Evolutionary conservation across 129 eudicot species (phyloP).

Genomic region (Helianthus annuus): DNA sequence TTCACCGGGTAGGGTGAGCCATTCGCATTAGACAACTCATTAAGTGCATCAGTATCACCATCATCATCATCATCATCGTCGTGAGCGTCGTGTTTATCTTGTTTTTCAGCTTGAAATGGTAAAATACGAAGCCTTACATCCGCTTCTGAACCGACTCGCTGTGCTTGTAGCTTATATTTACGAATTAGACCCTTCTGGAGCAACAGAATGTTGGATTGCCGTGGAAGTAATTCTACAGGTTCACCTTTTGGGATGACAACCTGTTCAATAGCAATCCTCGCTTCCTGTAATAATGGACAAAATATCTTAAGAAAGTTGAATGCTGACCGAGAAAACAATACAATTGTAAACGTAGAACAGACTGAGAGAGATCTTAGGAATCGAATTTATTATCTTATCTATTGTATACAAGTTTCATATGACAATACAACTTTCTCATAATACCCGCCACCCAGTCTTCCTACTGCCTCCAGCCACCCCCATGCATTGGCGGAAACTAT

Average conservation of each 20-base stretch:
- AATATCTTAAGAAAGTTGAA: background rate
- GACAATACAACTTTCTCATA: too few relatives aligned
- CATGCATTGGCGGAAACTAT: background rate
- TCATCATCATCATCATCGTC: conserved; percentile 29
- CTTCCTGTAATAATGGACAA: conserved; percentile 49
- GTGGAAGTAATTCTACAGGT: conserved; percentile 82
- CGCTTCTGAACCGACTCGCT: conserved; percentile 51
- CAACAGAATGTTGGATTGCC: conserved; percentile 61
- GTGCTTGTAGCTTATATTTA: conserved; percentile 70
- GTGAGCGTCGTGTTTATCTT: conserved; percentile 24
- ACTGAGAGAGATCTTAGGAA: background rate
- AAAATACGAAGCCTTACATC: conserved; percentile 65
- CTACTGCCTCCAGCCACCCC: background rate
- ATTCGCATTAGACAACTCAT: conserved; percentile 41
- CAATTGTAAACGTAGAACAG: background rate
- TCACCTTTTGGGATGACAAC: conserved; percentile 77
- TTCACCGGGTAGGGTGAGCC: conserved; percentile 58
- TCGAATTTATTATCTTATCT: background rate
- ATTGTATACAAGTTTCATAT: background rate
- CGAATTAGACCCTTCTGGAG: conserved; percentile 76
- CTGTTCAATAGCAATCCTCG: conserved; percentile 85
- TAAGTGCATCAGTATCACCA: conserved; percentile 26
- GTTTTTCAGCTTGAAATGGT: conserved; percentile 42
- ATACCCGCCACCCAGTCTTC: too few relatives aligned
- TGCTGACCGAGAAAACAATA: background rate